These are phyloP conservation scores for Trichoderma sp. DNA, from an alignment of 2,329 filamentous ascomycete genomes.

Conservation along the genomic window DNA sequence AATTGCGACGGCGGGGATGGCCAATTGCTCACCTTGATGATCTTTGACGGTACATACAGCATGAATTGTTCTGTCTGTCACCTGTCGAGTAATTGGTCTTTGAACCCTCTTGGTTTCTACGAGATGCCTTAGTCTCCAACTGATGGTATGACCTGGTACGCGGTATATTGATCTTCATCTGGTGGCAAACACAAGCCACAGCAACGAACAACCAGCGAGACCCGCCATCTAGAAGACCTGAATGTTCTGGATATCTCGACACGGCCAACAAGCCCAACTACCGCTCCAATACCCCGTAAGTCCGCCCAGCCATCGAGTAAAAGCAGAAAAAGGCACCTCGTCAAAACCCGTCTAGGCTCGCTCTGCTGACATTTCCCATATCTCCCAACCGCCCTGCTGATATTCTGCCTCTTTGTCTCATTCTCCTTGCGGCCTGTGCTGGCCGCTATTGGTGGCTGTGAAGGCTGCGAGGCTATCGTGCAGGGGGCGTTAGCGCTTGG, in stretches of 20 bases:
- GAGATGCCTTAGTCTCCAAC: too few relatives aligned
- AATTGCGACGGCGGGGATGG: neutral
- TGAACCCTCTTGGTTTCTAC: too few relatives aligned
- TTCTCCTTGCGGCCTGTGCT: neutral
- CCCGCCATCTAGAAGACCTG: too few relatives aligned
- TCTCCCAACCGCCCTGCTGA: slow-evolving; percentile 15
- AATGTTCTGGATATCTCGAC: neutral
- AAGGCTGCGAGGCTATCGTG: slow-evolving; percentile 13
- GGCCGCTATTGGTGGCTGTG: slow-evolving; percentile 19
- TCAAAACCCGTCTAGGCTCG: neutral
- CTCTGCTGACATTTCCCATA: neutral
- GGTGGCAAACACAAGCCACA: neutral
- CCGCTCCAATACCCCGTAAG: neutral
- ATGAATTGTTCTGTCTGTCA: too few relatives aligned
- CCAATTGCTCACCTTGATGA: neutral
- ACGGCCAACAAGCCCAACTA: neutral
- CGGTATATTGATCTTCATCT: neutral
- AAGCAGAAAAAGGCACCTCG: neutral
- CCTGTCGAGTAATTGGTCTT: too few relatives aligned
- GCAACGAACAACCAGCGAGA: neutral
- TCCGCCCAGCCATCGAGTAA: neutral
- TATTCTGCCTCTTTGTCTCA: slow-evolving; percentile 11
- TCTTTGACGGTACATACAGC: neutral
- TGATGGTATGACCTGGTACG: too few relatives aligned
- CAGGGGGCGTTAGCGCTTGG: slow-evolving; percentile 22